Evolutionary conservation across 1,139 yeast genomes (phyloP).

Genomic region (Suhomyces kunorum): DNA sequence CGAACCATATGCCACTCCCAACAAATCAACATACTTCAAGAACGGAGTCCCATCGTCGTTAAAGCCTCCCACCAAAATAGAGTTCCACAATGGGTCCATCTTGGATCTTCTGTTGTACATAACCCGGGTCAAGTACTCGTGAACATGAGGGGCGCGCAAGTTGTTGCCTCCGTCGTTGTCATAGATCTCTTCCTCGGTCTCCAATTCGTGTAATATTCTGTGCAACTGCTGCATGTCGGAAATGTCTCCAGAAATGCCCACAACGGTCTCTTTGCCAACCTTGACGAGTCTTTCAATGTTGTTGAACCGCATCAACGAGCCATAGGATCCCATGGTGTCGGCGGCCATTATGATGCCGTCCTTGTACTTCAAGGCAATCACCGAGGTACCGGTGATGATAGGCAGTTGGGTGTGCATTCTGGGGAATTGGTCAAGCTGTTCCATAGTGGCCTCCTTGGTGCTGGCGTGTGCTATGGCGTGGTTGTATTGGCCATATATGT

Average conservation of each 20-base stretch:
- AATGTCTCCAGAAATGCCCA: slow-evolving; percentile 93
- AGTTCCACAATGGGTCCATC: slow-evolving; percentile 97
- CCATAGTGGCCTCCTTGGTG: slow-evolving; percentile 22
- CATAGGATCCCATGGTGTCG: slow-evolving; percentile 90
- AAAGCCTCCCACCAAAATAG: slow-evolving; percentile 86
- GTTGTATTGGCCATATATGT: slow-evolving; percentile 79
- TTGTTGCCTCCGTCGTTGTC: slow-evolving; percentile 76
- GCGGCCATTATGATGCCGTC: slow-evolving; percentile 95
- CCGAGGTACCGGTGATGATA: slow-evolving; percentile 94
- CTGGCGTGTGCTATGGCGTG: slow-evolving; percentile 64
- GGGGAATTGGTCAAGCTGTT: slow-evolving; percentile 49
- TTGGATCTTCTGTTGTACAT: slow-evolving; percentile 86
- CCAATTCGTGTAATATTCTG: slow-evolving; percentile 74
- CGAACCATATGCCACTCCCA: slow-evolving; percentile 88
- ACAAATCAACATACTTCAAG: slow-evolving; percentile 81
- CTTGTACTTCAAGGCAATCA: slow-evolving; percentile 83
- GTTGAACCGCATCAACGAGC: slow-evolving; percentile 84
- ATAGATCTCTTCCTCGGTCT: slow-evolving; percentile 68
- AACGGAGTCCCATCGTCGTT: slow-evolving; percentile 68
- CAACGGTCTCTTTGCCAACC: slow-evolving; percentile 84
- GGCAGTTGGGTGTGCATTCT: slow-evolving; percentile 90
- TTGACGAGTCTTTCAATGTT: slow-evolving; percentile 80
- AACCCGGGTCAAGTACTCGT: slow-evolving; percentile 81
- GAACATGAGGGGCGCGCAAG: slow-evolving; percentile 82
- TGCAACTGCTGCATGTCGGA: slow-evolving; percentile 88